These are phyloP conservation scores for Pseudogymnoascus sp. DNA, from an alignment of 2,329 filamentous ascomycete species.

Conservation along the genomic window DNA sequence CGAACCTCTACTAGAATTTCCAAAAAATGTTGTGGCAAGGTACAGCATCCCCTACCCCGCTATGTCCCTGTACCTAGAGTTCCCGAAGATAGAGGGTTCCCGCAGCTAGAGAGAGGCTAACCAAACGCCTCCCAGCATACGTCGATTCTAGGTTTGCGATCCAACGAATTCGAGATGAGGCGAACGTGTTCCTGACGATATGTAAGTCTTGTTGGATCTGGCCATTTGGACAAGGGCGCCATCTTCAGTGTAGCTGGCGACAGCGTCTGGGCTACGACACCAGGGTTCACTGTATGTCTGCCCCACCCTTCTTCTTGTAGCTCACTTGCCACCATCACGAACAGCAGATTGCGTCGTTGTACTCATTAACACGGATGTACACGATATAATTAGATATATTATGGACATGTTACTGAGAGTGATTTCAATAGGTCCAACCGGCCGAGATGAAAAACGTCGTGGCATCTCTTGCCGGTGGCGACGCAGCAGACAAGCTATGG, in stretches of 20 bases:
- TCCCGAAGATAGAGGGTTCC: not conserved
- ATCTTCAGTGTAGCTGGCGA: constrained; percentile 77
- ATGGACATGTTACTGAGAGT: not conserved
- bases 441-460: constrained; percentile 53
- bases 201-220: constrained; percentile 68
- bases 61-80: constrained; percentile 6
- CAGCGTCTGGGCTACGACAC: constrained; percentile 67
- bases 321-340: not conserved
- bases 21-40: constrained; percentile 70
- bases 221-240: constrained; percentile 75
- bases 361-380: not conserved
- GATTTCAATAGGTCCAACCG: constrained; percentile 41
- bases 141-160: constrained; percentile 51
- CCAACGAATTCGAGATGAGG: not conserved
- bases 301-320: not conserved
- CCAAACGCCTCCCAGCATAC: constrained; percentile 39
- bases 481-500: constrained; percentile 58
- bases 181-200: constrained; percentile 19
- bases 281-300: constrained; percentile 48
- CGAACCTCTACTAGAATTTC: not conserved
- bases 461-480: constrained; percentile 41
- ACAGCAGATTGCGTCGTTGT: not conserved
- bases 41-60: constrained; percentile 35
- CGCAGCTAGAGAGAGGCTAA: not conserved
- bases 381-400: not conserved